Evolutionary conservation across 1,139 yeast species (phyloP), one percentile per base, ranked within the genome.

Genomic region (Candida sanyaensis): DNA sequence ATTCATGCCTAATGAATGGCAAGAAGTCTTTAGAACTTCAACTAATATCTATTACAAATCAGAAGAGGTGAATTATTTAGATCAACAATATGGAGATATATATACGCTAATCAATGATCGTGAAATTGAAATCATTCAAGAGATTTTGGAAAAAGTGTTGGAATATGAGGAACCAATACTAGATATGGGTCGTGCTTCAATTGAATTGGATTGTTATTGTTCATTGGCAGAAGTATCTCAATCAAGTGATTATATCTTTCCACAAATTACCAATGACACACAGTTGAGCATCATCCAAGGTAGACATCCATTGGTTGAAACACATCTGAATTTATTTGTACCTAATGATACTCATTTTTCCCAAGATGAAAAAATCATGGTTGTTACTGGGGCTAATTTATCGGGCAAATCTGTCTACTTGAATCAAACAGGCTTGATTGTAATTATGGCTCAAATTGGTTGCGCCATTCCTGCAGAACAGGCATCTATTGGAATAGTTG

Each of bases 331-430:
- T 6, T 57, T 62, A n/a, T 70, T 64, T 49, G 71, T 69, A 28
- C 69, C 73, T 12, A 75, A 75, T 54, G 69, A 69, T 46, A 60
- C 70, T 2, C 10, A 32, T 2, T 45, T 73, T 6, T 51, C 50
- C 10, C 36, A 28, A 5, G 40, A 40, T 23, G 47, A 41, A 42
- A 41, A 30, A 33, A 42, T 55, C 10, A 52, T 65, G 54, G 59
- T 78, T 0, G 55, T 78, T 0, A 76, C 82, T 0, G 83, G 83
- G 0, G 81, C 83, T 0, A 78, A 78, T 55, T 72, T 72, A 48
- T 78, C 83, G 4, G 83, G 83, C 0, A 79, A 79, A 54, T 73
- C 82, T 0, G 78, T 78, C 0, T 71, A 69, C 46, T 55, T 78
- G 17, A 59, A 71, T 0, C 81, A 75, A 47, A 60, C 68, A 37